phyloP scores from a whole-genome alignment of 441 rosid species.

The Gossypium trilobum region DNA sequence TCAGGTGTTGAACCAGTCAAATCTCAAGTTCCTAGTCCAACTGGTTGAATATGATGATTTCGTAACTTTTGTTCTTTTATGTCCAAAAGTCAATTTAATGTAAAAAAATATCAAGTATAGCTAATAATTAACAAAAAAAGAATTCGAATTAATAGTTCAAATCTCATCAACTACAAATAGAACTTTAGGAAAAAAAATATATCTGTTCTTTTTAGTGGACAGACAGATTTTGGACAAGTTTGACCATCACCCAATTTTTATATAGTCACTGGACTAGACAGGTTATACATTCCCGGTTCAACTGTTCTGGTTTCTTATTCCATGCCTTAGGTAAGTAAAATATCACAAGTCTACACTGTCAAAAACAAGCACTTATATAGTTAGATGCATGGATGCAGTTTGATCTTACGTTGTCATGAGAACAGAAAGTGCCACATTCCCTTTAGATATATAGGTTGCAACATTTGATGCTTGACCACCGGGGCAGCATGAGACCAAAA shows the following conservation, averaged over 20 bases:
- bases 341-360: neutral
- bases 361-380: neutral
- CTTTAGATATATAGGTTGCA: slow-evolving; percentile 84
- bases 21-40: too few species aligned
- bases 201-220: too few species aligned
- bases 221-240: neutral
- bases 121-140: neutral
- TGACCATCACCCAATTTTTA: neutral
- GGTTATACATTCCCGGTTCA: neutral
- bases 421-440: slow-evolving; percentile 91
- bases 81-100: too few species aligned
- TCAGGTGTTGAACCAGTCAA: too few species aligned
- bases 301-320: neutral
- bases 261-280: neutral
- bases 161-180: neutral
- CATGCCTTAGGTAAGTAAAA: neutral
- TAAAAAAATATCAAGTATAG: too few species aligned
- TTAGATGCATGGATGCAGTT: neutral
- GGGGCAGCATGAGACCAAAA: slow-evolving; percentile 90
- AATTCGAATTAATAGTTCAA: neutral
- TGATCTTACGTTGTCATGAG: slow-evolving; percentile 82
- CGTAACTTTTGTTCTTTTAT: too few species aligned
- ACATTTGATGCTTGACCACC: slow-evolving; percentile 96
- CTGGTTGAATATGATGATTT: too few species aligned
- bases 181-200: neutral